Base-by-base conservation (phyloP, 164 flowering plant genomes). In the Pachysandra terminalis region DNA sequence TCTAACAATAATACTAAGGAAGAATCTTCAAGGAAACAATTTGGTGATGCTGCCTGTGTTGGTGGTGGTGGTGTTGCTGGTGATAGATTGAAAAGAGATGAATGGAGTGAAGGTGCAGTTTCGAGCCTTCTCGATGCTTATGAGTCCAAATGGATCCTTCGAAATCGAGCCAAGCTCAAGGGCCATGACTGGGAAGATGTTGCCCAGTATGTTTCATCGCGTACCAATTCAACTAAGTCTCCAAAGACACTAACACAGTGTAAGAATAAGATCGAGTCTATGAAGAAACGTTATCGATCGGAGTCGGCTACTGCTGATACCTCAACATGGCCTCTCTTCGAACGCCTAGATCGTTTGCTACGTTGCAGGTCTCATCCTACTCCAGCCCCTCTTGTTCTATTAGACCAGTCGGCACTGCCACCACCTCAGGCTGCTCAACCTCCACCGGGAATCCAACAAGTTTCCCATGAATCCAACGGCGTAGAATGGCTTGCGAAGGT, bases 171-270 rank as follows among this genome's bases (percentile, higher is more conserved):
- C n/a, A 94, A 94, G 74, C 95, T 94, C 75, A 94, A 94, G 65
- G 97, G 96, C 9, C 91, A 90, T 2, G 98, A 94, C 67, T 94
- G 98, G 98, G 96, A 90, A 56, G 98, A 94, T 15, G 96, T 94
- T 19, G 96, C 98, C 0, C 76, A 76, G 4, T 70, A 76, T 52
- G 98, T 94, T 0, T 94, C 98, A 0, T 66, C 82, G 0, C 79
- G 95, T 2, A 79, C 81, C 7, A 74, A 79, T 54, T 73, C 58
- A 19, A 74, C 86, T 35, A 90, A 84, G 75, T 78, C 95, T 0
- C 84, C 91, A 12, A 94, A 94, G 75, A 94, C 97, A 1, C 96
- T 81, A 59, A 91, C 98, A 9, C 98, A 94, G 80, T 94, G 98
- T 77, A 94, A 91, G 87, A 94, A 94, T 80, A 94, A 94, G 87